A percentile compares a stretch with the other conserved stretches of the same genome.
Conservation (phyloP, 768 basidiomycete species). For the Lactarius quietus region DNA sequence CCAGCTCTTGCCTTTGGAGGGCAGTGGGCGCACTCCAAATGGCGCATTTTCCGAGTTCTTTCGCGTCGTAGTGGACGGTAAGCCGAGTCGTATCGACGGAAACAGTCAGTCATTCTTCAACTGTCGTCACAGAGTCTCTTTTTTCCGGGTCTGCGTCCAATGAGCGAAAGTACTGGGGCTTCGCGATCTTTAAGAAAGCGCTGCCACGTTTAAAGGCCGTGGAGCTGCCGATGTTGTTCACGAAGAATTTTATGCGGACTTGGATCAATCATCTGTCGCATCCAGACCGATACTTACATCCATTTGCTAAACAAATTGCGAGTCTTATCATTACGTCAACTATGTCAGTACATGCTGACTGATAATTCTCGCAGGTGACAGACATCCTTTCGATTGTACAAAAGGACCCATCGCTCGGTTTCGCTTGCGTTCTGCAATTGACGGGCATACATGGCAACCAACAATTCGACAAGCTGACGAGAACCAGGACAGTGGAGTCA, state of each 20-base stretch:
- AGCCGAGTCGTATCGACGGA: constrained; percentile 31
- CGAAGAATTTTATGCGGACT: constrained; percentile 91
- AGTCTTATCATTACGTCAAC: constrained; percentile 29
- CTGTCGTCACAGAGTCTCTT: constrained; percentile 60
- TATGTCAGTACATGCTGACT: background rate
- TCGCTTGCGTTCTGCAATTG: constrained; percentile 79
- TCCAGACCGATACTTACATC: constrained; percentile 84
- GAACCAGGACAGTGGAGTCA: constrained; percentile 87
- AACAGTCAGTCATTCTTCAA: constrained; percentile 7
- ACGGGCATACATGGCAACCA: constrained; percentile 79
- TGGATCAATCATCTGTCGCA: constrained; percentile 96
- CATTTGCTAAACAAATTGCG: constrained; percentile 81
- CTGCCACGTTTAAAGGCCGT: constrained; percentile 60
- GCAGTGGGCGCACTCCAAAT: constrained; percentile 37
- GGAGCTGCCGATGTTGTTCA: constrained; percentile 84
- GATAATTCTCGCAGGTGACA: constrained; percentile 47
- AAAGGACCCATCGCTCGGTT: constrained; percentile 73
- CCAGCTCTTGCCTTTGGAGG: constrained; percentile 54
- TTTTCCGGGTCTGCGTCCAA: constrained; percentile 81
- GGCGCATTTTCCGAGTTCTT: constrained; percentile 90
- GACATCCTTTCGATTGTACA: constrained; percentile 74
- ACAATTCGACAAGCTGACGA: constrained; percentile 89
- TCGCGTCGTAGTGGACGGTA: constrained; percentile 86
- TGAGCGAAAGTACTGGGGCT: constrained; percentile 95
- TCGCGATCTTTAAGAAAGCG: constrained; percentile 82